These are phyloP conservation scores for Perkinsus chesapeaki DNA, from an alignment of 169 alveolate species.

Conservation along the genomic window DNA sequence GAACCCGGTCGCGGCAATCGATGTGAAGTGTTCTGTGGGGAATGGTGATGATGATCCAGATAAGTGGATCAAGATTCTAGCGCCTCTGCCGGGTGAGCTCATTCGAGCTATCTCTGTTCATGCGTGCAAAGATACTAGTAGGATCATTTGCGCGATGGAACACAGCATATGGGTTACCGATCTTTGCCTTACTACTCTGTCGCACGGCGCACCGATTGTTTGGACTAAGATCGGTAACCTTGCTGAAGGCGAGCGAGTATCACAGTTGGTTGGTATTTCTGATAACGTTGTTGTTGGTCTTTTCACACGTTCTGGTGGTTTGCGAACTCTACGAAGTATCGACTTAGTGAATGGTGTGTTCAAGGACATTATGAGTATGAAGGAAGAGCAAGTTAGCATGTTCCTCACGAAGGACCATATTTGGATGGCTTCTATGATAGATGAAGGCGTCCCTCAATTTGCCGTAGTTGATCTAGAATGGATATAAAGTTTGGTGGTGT, in stretches of 20 bases:
- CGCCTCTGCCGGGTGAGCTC: not conserved
- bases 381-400: not conserved
- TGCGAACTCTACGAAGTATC: not conserved
- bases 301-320: not conserved
- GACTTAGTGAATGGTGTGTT: not conserved
- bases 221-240: not conserved
- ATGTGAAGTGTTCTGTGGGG: not conserved
- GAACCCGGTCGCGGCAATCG: not conserved
- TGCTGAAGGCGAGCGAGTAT: not conserved
- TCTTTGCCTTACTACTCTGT: not conserved
- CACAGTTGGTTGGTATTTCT: not conserved
- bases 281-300: not conserved
- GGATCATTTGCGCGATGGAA: not conserved
- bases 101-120: not conserved
- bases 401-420: not conserved
- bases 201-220: not conserved
- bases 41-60: not conserved
- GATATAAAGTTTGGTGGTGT: not conserved
- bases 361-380: not conserved
- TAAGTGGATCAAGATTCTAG: not conserved
- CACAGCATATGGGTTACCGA: not conserved
- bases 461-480: not conserved
- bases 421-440: not conserved
- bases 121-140: not conserved
- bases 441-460: not conserved